Percentiles rank a stretch among this genome's conserved stretches.
phyloP scores from a whole-genome alignment of 257 asterid genomes.

The Lycium ferocissimum region DNA sequence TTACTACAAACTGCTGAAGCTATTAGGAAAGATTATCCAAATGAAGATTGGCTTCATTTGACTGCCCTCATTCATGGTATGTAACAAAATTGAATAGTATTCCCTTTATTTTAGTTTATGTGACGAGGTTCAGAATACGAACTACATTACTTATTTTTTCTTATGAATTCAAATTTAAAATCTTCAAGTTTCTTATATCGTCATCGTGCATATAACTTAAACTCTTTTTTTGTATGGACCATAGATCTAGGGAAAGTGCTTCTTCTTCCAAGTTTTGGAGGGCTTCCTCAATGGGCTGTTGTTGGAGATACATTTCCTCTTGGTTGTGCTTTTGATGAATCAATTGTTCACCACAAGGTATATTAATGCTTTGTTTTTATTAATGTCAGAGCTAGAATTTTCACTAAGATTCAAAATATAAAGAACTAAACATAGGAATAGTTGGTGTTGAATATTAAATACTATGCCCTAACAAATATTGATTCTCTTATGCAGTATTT shows the following conservation, averaged over 20 bases:
- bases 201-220: background rate
- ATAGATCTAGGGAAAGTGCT: conserved; percentile 50
- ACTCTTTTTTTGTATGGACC: background rate
- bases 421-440: background rate
- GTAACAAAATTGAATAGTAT: background rate
- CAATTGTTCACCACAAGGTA: conserved; percentile 50
- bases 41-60: conserved; percentile 28
- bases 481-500: conserved; percentile 32
- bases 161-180: too few relatives aligned
- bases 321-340: conserved; percentile 55
- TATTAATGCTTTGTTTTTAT: background rate
- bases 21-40: conserved; percentile 26
- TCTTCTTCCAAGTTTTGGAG: conserved; percentile 46
- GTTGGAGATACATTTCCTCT: conserved; percentile 57
- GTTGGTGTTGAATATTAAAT: too few relatives aligned
- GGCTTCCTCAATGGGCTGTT: conserved; percentile 59
- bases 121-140: background rate
- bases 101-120: background rate
- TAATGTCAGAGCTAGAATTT: background rate
- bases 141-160: too few relatives aligned
- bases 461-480: background rate
- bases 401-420: background rate
- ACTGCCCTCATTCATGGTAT: conserved; percentile 39
- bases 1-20: conserved; percentile 24
- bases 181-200: too few relatives aligned